These are phyloP conservation scores for Betula pendula DNA, from an alignment of 306 rosid genomes.

Conservation along the genomic window DNA sequence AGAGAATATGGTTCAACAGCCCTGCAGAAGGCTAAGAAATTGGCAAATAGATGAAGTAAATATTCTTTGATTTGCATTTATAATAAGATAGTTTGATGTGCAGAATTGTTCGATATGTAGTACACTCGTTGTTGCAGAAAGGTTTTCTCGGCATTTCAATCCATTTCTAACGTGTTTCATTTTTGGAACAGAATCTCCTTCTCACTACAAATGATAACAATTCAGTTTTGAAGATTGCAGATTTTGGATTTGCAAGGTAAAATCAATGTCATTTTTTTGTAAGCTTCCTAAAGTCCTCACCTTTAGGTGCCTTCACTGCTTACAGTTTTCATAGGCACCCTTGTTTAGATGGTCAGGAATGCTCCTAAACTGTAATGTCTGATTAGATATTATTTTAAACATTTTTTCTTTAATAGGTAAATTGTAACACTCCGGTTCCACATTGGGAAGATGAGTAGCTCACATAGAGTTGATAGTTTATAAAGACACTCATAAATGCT, in stretches of 20 bases:
- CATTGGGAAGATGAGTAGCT: too few relatives aligned
- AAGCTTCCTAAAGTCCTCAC: neutral
- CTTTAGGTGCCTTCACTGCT: neutral
- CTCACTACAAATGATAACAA: constrained; percentile 71
- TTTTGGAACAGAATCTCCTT: constrained; percentile 92
- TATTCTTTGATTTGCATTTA: neutral
- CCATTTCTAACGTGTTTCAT: constrained; percentile 40
- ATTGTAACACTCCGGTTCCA: too few relatives aligned
- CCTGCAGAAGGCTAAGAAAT: constrained; percentile 6
- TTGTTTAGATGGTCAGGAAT: neutral
- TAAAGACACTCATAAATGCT: too few relatives aligned
- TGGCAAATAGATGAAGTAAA: neutral
- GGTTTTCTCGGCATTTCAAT: constrained; percentile 39
- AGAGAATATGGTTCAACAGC: neutral
- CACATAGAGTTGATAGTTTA: too few relatives aligned
- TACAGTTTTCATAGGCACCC: neutral
- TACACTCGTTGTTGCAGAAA: constrained; percentile 37
- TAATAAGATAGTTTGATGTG: neutral
- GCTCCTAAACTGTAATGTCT: neutral
- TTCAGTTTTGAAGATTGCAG: constrained; percentile 91
- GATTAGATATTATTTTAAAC: neutral
- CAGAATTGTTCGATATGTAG: constrained; percentile 22
- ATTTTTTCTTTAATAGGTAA: neutral
- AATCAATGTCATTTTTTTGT: neutral
- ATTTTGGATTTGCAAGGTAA: constrained; percentile 99